Percentiles rank a stretch among this genome's conserved stretches.
phyloP scores from a whole-genome alignment of 1,284 basidiomycete genomes.

The Golubevia sp. region DNA sequence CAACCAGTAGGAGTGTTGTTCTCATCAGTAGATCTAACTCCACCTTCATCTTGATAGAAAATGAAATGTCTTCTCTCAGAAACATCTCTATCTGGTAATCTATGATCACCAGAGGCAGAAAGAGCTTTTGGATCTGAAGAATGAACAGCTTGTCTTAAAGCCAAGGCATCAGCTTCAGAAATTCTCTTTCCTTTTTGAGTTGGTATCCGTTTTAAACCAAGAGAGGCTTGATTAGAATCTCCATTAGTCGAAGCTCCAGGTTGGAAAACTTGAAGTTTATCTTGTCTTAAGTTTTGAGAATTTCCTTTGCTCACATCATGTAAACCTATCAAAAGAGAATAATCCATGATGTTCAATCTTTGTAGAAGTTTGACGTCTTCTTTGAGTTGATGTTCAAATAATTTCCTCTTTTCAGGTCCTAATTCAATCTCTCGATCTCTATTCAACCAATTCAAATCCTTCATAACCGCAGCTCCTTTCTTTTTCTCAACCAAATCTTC shows the following conservation, averaged over 20 bases:
- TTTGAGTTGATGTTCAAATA: constrained; percentile 50
- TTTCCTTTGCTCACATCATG: constrained; percentile 56
- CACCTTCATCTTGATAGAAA: constrained; percentile 61
- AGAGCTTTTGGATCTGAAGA: constrained; percentile 50
- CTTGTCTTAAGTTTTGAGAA: constrained; percentile 49
- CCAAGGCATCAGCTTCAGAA: constrained; percentile 22
- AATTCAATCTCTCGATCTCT: constrained; percentile 50
- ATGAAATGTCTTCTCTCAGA: constrained; percentile 50
- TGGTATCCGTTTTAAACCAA: neutral
- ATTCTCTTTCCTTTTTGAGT: neutral
- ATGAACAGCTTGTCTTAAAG: constrained; percentile 41
- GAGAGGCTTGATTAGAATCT: constrained; percentile 9
- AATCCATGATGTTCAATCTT: constrained; percentile 59
- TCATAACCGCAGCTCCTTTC: constrained; percentile 47
- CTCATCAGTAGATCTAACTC: constrained; percentile 53
- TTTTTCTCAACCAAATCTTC: constrained; percentile 54
- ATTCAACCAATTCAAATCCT: constrained; percentile 60
- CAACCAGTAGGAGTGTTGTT: constrained; percentile 40
- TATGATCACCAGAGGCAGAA: constrained; percentile 33
- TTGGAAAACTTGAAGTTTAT: constrained; percentile 53
- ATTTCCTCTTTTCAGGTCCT: constrained; percentile 49
- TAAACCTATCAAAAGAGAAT: constrained; percentile 55
- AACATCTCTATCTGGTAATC: constrained; percentile 45
- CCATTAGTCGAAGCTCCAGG: constrained; percentile 14
- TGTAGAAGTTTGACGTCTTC: constrained; percentile 51